Base-by-base conservation (phyloP, 164 flowering plant species). In the Platanus orientalis region DNA sequence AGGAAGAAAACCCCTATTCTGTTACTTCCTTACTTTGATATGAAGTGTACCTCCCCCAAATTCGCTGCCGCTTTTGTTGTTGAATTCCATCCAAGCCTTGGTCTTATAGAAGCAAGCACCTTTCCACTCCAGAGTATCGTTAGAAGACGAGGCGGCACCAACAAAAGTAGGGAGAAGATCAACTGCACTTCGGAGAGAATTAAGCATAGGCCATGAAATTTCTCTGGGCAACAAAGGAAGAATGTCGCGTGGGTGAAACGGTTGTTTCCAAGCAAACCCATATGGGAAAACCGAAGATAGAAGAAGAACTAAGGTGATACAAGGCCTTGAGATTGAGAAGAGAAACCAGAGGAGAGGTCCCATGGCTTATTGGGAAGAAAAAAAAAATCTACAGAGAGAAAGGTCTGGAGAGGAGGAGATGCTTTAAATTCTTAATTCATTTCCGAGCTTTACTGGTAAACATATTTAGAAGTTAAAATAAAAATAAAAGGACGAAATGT, bases 1-100 rank as follows among this genome's bases (percentile, higher is more conserved):
- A n/a, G n/a, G n/a, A n/a, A n/a, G n/a, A n/a, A n/a, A n/a, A n/a
- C n/a, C n/a, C n/a, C n/a, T n/a, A 34, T 16, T 11, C 48, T 50
- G 4, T 16, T 19, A 17, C 53, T 27, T 30, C 26, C 61, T 19
- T 9, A 90, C 98, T 95, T 94, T 75, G 40, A 94, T 56, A 69
- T 89, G 97, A 60, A 94, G 95, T 9, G 95, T 94, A 0, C 97
- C 98, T 3, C 98, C 98, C 17, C 98, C 98, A 69, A 80, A 93
- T 64, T 85, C 65, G 29, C 72, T 77, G 4, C 85, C 84, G 54
- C 66, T 78, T 40, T 84, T 82, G 71, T 94, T 90, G 63, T 90
- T 80, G 58, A 94, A 82, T 76, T 89, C 95, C 85, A 94, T 68
- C 92, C 96, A 87, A 54, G 97, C 98, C 13, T 34, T 63, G 77